Base-by-base conservation (phyloP, 495 filamentous ascomycete genomes). In the Talaromyces thailandensis region DNA sequence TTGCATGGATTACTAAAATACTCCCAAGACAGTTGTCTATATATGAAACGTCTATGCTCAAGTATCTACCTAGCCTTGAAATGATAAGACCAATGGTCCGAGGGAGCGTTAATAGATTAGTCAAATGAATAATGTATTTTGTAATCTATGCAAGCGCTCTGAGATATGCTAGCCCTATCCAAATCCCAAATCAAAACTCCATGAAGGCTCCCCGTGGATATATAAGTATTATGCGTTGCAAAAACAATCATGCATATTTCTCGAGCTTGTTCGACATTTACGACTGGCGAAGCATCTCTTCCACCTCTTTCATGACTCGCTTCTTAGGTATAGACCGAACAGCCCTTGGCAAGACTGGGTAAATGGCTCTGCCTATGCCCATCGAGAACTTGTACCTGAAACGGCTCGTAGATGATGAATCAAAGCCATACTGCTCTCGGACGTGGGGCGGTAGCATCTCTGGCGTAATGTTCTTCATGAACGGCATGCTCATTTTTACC, bases 381-480 rank as follows among this genome's bases (percentile, higher is more conserved):
- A 78, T 76, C 56, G 68, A 68, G 1, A 69, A 68, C 4, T 71
- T 65, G 62, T 78, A 78, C 56, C 75, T 60, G 12, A 67, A 60
- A 7, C 76, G 64, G 3, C 75, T 77, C 12, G 45, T 35, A 3
- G 56, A 48, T 2, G 76, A 72, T 21, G 73, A 77, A 21, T 69
- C 67, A 32, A 77, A 57, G n/a, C 73, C 76, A 48, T 78, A 78
- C 6, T 66, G 71, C 43, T 76, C 76, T 1, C 76, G 68, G 40
- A 78, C 56, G 1, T 61, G 60, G 8, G 69, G 75, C 32, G 76
- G 76, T 3, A 78, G 67, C 75, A 78, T 75, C 62, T 78, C 76
- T n/a, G 76, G 68, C 12, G 72, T 77, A 1, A 69, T 61, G 6
- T 66, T 69, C 4, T 68, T 67, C 61, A 77, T 37, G 43, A 78